Base-by-base conservation (phyloP, 495 filamentous ascomycete species). In the Trichoderma asperelloides region DNA sequence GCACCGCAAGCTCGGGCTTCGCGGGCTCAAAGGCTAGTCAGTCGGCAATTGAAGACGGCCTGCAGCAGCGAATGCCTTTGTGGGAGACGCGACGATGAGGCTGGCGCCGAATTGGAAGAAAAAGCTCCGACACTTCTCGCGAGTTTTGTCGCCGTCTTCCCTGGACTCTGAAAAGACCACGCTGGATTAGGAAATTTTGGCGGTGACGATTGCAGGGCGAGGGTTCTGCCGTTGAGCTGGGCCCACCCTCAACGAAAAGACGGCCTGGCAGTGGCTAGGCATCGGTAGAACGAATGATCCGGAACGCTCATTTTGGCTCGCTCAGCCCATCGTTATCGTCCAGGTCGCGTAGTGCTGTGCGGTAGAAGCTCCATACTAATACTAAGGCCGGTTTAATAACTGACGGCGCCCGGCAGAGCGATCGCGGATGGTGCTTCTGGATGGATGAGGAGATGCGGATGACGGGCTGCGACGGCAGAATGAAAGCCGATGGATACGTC, bases 211-310 rank as follows among this genome's bases (percentile, higher is more conserved):
- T 9, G 8, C 18, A n/a, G 23, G 23, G 6, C 27, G 43, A 47
- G 43, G 15, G 55, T 60, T 60, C 55, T 60, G 55, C 55, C 55
- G 55, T 60, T 60, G 55, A 60, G 55, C 23, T 60, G 23, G 23
- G 9, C 55, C 55, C 55, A 16, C 23, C 55, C 55, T n/a, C 55
- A 60, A 60, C 55, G 55, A 60, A 60, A 28, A 37, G 23, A 30
- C 9, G 23, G 25, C 55, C 55, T 30, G 27, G 27, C 9, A 18
- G 12, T n/a, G 21, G 49, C 49, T n/a, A 27, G 55, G 16, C n/a
- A 12, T 16, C 55, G 55, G 55, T 25, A 27, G 55, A 60, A 60
- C 55, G 55, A 60, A 60, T 60, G 55, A 60, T 60, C 55, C 55
- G 55, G 55, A 25, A 0, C 55, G 25, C 11, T 60, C 15, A 18